A percentile compares a stretch with the other conserved stretches of the same genome.
phyloP scores from a whole-genome alignment of 805 yeast species.

The Candida koratica region DNA sequence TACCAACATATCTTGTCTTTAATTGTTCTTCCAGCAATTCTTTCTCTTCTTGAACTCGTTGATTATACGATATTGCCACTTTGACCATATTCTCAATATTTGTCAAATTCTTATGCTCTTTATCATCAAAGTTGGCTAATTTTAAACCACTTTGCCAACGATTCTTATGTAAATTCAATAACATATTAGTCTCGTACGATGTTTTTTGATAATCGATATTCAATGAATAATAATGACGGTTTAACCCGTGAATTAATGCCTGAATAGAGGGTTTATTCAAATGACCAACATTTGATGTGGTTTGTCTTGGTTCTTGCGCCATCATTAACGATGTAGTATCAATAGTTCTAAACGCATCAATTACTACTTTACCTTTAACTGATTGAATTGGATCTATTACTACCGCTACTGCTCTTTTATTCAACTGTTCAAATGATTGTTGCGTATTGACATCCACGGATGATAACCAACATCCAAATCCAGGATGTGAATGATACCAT shows the following conservation, averaged over 20 bases:
- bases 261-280: slow-evolving; percentile 95
- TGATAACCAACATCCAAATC: slow-evolving; percentile 99
- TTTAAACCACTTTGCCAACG: slow-evolving; percentile 93
- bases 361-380: slow-evolving; percentile 97
- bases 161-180: slow-evolving; percentile 87
- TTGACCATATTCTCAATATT: slow-evolving; percentile 77
- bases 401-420: slow-evolving; percentile 95
- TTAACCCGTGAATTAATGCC: slow-evolving; percentile 93
- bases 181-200: slow-evolving; percentile 86
- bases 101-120: slow-evolving; percentile 70
- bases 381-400: slow-evolving; percentile 98
- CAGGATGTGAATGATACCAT: slow-evolving; percentile 99
- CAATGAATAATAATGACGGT: slow-evolving; percentile 93
- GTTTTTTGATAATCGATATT: slow-evolving; percentile 95
- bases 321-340: slow-evolving; percentile 83
- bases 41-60: slow-evolving; percentile 88
- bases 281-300: slow-evolving; percentile 93
- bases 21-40: slow-evolving; percentile 83
- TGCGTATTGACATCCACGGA: slow-evolving; percentile 97
- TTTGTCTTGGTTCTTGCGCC: slow-evolving; percentile 97
- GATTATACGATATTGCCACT: slow-evolving; percentile 84
- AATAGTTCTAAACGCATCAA: slow-evolving; percentile 95
- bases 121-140: slow-evolving; percentile 69
- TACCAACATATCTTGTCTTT: slow-evolving; percentile 95
- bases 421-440: slow-evolving; percentile 94